These are phyloP conservation scores for Gymnopilus junonius DNA, from an alignment of 768 basidiomycete genomes.

Conservation along the genomic window DNA sequence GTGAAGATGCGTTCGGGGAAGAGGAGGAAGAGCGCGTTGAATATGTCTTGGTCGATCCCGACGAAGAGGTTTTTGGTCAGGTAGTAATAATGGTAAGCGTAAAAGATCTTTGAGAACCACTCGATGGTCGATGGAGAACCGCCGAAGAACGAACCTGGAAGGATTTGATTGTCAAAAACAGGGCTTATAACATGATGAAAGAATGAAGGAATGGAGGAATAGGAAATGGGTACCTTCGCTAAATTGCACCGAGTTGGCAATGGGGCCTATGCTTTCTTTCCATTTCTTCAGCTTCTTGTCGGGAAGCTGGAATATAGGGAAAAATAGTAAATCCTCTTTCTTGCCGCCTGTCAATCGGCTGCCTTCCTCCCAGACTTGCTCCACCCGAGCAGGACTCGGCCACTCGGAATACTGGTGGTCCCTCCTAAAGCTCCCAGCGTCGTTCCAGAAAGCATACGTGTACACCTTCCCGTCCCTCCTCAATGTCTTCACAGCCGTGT, in stretches of 20 bases:
- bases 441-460: slow-evolving; percentile 62
- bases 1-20: slow-evolving; percentile 48
- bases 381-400: slow-evolving; percentile 47
- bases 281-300: slow-evolving; percentile 35
- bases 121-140: too few species aligned
- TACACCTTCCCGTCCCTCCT: slow-evolving; percentile 31
- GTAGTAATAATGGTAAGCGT: too few species aligned
- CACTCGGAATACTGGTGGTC: slow-evolving; percentile 47
- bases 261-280: slow-evolving; percentile 49
- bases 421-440: slow-evolving; percentile 54
- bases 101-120: too few species aligned
- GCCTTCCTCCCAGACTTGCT: slow-evolving; percentile 44
- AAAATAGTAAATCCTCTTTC: slow-evolving; percentile 52
- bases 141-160: too few species aligned
- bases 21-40: slow-evolving; percentile 30
- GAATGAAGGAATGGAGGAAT: too few species aligned
- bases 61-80: slow-evolving; percentile 47
- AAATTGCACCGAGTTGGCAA: slow-evolving; percentile 50
- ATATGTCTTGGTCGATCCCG: slow-evolving; percentile 46
- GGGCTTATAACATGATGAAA: too few species aligned
- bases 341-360: slow-evolving; percentile 27
- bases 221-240: too few species aligned
- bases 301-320: slow-evolving; percentile 47
- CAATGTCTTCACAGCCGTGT: slow-evolving; percentile 37
- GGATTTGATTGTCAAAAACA: too few species aligned